Evolutionary conservation across 257 asterid genomes (phyloP).

Genomic region (Solanum tacnaense): DNA sequence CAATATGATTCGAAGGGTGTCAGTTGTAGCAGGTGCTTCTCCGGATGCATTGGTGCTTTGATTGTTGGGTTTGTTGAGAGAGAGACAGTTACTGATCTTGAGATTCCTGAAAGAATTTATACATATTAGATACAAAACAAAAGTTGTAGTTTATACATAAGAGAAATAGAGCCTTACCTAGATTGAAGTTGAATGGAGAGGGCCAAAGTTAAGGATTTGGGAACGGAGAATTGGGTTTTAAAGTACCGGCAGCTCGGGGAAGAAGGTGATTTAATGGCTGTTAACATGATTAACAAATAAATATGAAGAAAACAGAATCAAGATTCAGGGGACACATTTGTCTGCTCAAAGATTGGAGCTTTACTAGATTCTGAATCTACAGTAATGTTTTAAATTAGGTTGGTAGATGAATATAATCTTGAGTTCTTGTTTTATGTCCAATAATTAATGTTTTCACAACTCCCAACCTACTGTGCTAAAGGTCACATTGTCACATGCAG

Average conservation of each 20-base stretch:
- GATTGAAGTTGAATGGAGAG: neutral
- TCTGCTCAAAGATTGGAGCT: neutral
- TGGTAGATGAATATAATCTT: neutral
- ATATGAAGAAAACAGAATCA: neutral
- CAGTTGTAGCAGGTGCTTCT: slow-evolving; percentile 3
- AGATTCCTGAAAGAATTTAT: slow-evolving; percentile 6
- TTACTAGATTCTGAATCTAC: neutral
- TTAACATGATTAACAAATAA: neutral
- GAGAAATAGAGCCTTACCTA: slow-evolving; percentile 3
- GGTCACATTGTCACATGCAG: neutral
- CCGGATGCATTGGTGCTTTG: neutral
- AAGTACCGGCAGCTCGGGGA: neutral
- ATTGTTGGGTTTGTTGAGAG: slow-evolving; percentile 2
- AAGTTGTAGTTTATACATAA: neutral
- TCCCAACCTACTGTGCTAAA: neutral
- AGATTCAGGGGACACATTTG: neutral
- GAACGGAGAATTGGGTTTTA: neutral
- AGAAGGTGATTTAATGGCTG: slow-evolving; percentile 4
- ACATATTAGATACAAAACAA: neutral
- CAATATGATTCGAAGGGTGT: slow-evolving; percentile 25
- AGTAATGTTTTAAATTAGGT: neutral
- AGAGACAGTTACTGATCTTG: slow-evolving; percentile 16
- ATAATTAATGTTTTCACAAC: neutral
- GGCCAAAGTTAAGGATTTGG: neutral
- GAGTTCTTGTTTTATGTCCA: neutral